Percentiles rank a stretch among this genome's conserved stretches.
Evolutionary conservation across 2,329 filamentous ascomycete genomes (phyloP).

Genomic region (Arthrobotrys megalospora): DNA sequence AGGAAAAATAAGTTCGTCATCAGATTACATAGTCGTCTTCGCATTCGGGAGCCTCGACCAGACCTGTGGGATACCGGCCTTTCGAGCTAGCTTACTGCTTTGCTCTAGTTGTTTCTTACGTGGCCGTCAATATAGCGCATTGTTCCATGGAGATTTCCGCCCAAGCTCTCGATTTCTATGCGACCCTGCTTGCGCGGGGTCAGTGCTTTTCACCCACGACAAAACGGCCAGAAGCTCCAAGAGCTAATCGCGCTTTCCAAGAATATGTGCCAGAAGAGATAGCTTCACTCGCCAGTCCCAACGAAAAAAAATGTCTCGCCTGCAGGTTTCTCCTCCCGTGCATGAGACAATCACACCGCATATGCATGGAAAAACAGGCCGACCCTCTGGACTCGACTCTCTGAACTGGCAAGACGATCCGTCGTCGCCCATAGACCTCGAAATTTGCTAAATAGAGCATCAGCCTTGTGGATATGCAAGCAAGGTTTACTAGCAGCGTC

Average conservation of each 20-base stretch:
- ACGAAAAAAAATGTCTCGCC: constrained; percentile 42
- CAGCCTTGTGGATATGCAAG: constrained; percentile 61
- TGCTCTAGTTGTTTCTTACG: constrained; percentile 32
- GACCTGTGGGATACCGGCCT: constrained; percentile 5
- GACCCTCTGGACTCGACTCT: constrained; percentile 25
- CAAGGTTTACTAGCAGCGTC: constrained; percentile 31
- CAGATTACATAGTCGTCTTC: background rate
- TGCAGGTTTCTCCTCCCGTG: constrained; percentile 43
- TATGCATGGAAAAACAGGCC: constrained; percentile 35
- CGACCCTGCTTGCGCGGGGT: constrained; percentile 28
- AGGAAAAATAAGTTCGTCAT: constrained; percentile 8
- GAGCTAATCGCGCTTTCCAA: constrained; percentile 24
- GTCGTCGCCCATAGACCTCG: constrained; percentile 8
- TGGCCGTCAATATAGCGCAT: constrained; percentile 47
- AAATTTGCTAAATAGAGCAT: constrained; percentile 39
- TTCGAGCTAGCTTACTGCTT: constrained; percentile 1
- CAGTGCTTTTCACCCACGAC: constrained; percentile 44
- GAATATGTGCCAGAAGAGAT: constrained; percentile 8
- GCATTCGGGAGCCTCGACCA: constrained; percentile 10
- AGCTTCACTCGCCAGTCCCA: constrained; percentile 31
- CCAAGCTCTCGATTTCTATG: constrained; percentile 29
- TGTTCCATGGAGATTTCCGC: constrained; percentile 42
- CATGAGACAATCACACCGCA: constrained; percentile 60
- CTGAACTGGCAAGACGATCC: constrained; percentile 47
- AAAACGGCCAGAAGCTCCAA: constrained; percentile 30